phyloP scores from a whole-genome alignment of 352 stramenopile genomes.

The Pythium graminicola region DNA sequence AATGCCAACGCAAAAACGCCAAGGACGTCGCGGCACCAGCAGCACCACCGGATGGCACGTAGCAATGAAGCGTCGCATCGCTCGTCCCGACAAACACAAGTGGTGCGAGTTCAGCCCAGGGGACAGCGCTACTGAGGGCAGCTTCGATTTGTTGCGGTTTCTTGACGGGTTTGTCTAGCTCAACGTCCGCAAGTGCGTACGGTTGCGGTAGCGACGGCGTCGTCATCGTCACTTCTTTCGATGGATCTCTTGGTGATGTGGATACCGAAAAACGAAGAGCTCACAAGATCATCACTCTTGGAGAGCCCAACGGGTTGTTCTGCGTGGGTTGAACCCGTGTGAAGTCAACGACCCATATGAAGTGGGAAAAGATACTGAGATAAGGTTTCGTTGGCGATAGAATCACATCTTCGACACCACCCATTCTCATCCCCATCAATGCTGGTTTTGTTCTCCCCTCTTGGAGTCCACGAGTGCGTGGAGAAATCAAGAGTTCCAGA shows the following conservation, averaged over 20 bases:
- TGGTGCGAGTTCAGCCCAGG: constrained; percentile 34
- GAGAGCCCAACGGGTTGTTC: not conserved
- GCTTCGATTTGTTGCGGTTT: constrained; percentile 44
- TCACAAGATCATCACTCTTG: constrained; percentile 8
- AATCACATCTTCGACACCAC: no score
- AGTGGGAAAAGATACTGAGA: no score
- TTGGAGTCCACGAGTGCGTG: no score
- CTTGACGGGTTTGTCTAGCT: constrained; percentile 51
- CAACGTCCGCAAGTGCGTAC: constrained; percentile 38
- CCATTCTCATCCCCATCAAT: no score
- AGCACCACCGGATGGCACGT: constrained; percentile 25
- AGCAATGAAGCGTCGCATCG: constrained; percentile 55
- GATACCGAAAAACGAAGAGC: not conserved
- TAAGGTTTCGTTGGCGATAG: no score
- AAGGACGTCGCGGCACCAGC: constrained; percentile 5
- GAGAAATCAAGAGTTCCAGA: no score
- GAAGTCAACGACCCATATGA: no score
- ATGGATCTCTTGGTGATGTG: constrained; percentile 11
- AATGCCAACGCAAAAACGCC: constrained; percentile 37
- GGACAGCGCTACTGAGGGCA: constrained; percentile 35
- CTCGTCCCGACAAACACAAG: constrained; percentile 51
- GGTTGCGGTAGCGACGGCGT: constrained; percentile 22
- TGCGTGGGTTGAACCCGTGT: not conserved
- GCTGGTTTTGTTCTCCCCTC: no score
- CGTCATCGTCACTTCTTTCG: constrained; percentile 1